Evolutionary conservation across 179 eudicot species (phyloP), one percentile per base, ranked within the genome.

Genomic region (Nepenthes alata): DNA sequence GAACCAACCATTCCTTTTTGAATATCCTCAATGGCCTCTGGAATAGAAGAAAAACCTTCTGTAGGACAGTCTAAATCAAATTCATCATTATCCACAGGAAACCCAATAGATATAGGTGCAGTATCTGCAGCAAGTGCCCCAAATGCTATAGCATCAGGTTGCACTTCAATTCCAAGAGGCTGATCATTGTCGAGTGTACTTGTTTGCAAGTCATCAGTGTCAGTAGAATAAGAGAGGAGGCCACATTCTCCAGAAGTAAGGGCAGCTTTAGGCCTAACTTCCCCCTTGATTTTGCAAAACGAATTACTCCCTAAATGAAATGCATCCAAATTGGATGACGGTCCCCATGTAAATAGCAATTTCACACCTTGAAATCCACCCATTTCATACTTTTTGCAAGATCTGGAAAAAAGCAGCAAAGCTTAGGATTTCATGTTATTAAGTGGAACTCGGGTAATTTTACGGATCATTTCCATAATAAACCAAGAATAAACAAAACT

Each of bases 1-100:
- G 8, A 45, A 48, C 77, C 68, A 65, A 88, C 97, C 97, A 85
- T 89, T 75, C 97, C 97, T 35, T 79, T 72, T 35, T 86, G 87
- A 63, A 89, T 83, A 74, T 89, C 97, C 76, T 89, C 95, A 52
- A 89, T 80, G 53, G 97, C 97, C 64, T 87, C 97, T n/a, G 80
- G 69, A 10, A 89, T 78, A 35, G 91, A 82, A 57, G 95, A 80
- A 81, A 89, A 87, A 11, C 89, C 87, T 77, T 67, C 61, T 1
- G 95, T 81, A 6, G 95, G 97, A 62, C 57, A 58, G 70, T 87
- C 95, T 50, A 81, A 61, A 73, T 84, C 95, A 65, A 60, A 81
- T 54, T 85, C 96, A 62, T 81, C 88, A 64, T 39, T 67, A 15
- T 80, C 84, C 14, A 47, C 35, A 36, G 75, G 57, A 58, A 86